phyloP scores from a whole-genome alignment of 495 filamentous ascomycete genomes.

The Xylaria nigripes region DNA sequence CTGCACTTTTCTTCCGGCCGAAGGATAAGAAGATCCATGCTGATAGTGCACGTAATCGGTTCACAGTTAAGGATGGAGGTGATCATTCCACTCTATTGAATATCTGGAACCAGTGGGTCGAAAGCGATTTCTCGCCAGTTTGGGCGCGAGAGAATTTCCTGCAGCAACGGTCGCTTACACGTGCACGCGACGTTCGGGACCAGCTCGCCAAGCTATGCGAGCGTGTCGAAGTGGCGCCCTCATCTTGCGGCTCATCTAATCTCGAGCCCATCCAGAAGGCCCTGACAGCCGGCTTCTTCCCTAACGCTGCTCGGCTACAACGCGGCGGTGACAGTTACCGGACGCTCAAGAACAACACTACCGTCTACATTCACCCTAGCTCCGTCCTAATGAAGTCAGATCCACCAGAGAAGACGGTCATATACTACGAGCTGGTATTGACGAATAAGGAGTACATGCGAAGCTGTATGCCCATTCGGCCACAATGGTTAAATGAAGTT shows the following conservation, averaged over 20 bases:
- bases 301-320: constrained; percentile 82
- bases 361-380: constrained; percentile 84
- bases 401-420: constrained; percentile 69
- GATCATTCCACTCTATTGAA: constrained; percentile 90
- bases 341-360: constrained; percentile 88
- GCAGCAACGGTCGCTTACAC: constrained; percentile 75
- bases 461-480: constrained; percentile 72
- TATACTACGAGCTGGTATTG: constrained; percentile 87
- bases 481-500: constrained; percentile 82
- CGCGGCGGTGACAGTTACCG: constrained; percentile 82
- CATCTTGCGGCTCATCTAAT: constrained; percentile 61
- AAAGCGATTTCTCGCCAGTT: constrained; percentile 78
- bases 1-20: constrained; percentile 86
- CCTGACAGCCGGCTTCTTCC: constrained; percentile 87
- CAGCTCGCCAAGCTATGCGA: constrained; percentile 94
- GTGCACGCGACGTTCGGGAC: constrained; percentile 87
- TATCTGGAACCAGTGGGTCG: constrained; percentile 96
- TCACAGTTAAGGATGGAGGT: constrained; percentile 87
- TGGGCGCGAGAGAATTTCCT: constrained; percentile 94
- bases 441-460: constrained; percentile 95
- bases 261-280: constrained; percentile 74
- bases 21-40: constrained; percentile 98
- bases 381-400: constrained; percentile 72
- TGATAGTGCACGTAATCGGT: constrained; percentile 83
- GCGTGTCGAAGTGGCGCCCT: constrained; percentile 67